A percentile compares a stretch with the other conserved stretches of the same genome.
phyloP scores from a whole-genome alignment of 2,329 filamentous ascomycete species.

The Diaporthe eres region DNA sequence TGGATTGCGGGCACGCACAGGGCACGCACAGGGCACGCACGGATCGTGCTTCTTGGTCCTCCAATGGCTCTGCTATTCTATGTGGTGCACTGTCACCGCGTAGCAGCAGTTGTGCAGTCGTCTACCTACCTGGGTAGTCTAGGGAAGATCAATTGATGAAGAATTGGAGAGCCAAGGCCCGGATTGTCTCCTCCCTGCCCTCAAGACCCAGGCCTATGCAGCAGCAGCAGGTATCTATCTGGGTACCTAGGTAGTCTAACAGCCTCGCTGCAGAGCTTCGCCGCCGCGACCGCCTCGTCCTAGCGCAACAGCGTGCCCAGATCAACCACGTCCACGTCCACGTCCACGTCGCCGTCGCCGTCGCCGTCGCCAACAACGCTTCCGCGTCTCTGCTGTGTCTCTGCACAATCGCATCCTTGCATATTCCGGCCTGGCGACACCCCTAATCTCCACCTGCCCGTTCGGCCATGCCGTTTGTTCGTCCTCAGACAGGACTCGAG shows the following conservation, averaged over 20 bases:
- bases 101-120: no score
- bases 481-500: conserved; percentile 21
- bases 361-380: background rate
- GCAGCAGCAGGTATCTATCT: background rate
- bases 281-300: background rate
- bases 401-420: background rate
- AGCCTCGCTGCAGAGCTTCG: background rate
- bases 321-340: background rate
- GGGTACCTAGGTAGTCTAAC: no score
- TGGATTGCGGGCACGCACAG: background rate
- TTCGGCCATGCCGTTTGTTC: conserved; percentile 33
- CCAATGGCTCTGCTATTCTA: background rate
- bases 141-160: background rate
- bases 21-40: conserved; percentile 2
- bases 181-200: background rate
- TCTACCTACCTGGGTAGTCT: background rate
- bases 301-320: background rate
- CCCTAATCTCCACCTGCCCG: background rate
- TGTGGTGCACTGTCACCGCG: background rate
- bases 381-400: background rate
- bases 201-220: background rate
- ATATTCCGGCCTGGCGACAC: background rate
- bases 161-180: background rate
- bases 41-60: background rate
- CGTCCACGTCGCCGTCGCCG: background rate